Evolutionary conservation across 176 grass and related monocot genomes (phyloP).

Genomic region (Pontederia paniculata): DNA sequence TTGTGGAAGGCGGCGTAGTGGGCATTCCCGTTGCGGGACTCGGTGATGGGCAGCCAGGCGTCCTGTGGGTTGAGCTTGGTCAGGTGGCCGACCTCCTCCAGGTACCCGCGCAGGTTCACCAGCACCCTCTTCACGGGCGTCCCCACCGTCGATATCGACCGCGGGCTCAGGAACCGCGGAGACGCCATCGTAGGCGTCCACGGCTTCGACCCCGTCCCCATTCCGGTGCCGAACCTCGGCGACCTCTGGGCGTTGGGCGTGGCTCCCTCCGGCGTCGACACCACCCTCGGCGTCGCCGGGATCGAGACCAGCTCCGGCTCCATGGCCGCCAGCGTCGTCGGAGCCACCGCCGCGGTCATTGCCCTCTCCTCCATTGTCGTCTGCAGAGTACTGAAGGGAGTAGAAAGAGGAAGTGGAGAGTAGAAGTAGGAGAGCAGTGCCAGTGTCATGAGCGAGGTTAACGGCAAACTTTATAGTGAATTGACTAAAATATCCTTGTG

Average conservation of each 20-base stretch:
- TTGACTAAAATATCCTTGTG: no score
- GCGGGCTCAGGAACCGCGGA: slow-evolving; percentile 29
- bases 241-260: slow-evolving; percentile 11
- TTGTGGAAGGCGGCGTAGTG: slow-evolving; percentile 89
- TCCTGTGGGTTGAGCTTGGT: slow-evolving; percentile 87
- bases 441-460: no score
- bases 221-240: slow-evolving; percentile 17
- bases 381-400: background rate
- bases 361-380: slow-evolving; percentile 6
- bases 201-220: slow-evolving; percentile 26
- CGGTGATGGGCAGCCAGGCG: slow-evolving; percentile 94
- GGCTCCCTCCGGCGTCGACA: slow-evolving; percentile 32
- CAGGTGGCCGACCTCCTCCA: slow-evolving; percentile 95
- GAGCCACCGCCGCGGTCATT: slow-evolving; percentile 41
- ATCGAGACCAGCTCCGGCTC: slow-evolving; percentile 90
- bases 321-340: slow-evolving; percentile 55
- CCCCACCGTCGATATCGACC: slow-evolving; percentile 30
- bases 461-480: no score
- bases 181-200: slow-evolving; percentile 18
- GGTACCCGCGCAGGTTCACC: slow-evolving; percentile 77
- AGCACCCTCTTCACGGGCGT: slow-evolving; percentile 70
- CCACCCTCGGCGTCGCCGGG: slow-evolving; percentile 59
- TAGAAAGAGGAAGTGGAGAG: background rate
- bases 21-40: slow-evolving; percentile 84
- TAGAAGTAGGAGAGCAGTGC: background rate